These are phyloP conservation scores for Fusarium redolens DNA, from an alignment of 2,329 filamentous ascomycete genomes.

Conservation along the genomic window DNA sequence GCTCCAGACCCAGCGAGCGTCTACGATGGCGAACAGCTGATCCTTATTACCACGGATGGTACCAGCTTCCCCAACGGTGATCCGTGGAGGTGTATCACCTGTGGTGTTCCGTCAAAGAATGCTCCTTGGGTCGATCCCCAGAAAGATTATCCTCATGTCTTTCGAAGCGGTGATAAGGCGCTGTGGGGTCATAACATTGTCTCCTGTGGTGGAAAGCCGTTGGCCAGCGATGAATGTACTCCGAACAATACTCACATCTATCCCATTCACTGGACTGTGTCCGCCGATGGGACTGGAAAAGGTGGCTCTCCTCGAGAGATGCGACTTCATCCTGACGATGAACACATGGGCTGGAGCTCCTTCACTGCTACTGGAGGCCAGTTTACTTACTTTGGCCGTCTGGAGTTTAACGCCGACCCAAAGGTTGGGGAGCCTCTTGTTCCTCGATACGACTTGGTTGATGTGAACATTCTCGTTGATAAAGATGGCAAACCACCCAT, in stretches of 20 bases:
- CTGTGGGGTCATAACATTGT: constrained; percentile 51
- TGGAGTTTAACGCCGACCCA: constrained; percentile 55
- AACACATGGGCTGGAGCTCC: constrained; percentile 56
- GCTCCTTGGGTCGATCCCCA: constrained; percentile 43
- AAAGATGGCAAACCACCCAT: not conserved
- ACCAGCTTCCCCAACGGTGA: constrained; percentile 57
- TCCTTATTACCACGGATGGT: constrained; percentile 57
- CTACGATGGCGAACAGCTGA: constrained; percentile 42
- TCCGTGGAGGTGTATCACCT: constrained; percentile 60
- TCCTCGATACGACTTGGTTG: not conserved
- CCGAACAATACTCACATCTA: constrained; percentile 11
- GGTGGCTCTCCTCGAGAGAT: constrained; percentile 55
- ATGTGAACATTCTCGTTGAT: constrained; percentile 1
- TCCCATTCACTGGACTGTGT: constrained; percentile 25
- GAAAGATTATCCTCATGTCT: constrained; percentile 55
- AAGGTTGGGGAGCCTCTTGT: constrained; percentile 4
- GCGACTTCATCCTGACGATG: constrained; percentile 58
- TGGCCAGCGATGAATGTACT: constrained; percentile 41
- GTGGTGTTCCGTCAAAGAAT: constrained; percentile 53
- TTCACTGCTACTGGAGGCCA: constrained; percentile 46
- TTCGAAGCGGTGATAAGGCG: constrained; percentile 52
- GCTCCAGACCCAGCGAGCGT: constrained; percentile 54
- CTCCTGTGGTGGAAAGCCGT: constrained; percentile 50
- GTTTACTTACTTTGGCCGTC: constrained; percentile 51
- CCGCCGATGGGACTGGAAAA: constrained; percentile 43